phyloP scores from a whole-genome alignment of 2,329 filamentous ascomycete species.

The Fusarium temperatum region DNA sequence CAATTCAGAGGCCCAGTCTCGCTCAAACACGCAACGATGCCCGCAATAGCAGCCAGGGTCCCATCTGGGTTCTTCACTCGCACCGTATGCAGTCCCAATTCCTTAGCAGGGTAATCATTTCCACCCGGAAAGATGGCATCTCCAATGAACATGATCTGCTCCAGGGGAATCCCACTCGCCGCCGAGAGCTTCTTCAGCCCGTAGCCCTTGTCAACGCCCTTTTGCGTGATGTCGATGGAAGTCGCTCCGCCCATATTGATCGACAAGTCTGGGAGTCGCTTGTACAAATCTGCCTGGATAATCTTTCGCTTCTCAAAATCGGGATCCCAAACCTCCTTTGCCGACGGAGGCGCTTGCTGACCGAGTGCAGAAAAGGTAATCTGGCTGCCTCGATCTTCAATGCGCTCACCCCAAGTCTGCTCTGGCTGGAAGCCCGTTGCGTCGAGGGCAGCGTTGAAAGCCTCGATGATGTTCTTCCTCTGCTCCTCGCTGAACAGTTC shows the following conservation, averaged over 20 bases:
- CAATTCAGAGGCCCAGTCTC: background rate
- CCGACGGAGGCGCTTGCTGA: slow-evolving; percentile 1
- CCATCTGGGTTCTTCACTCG: slow-evolving; percentile 19
- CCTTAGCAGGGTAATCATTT: slow-evolving; percentile 18
- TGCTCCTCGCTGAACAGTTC: slow-evolving; percentile 13
- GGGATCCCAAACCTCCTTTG: slow-evolving; percentile 14
- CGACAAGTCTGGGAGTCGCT: slow-evolving; percentile 8
- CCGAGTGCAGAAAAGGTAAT: slow-evolving; percentile 17
- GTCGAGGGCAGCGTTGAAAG: slow-evolving; percentile 11
- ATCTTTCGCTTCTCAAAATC: slow-evolving; percentile 16
- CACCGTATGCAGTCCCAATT: slow-evolving; percentile 8
- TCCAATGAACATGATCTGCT: slow-evolving; percentile 19
- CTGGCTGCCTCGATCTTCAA: slow-evolving; percentile 13
- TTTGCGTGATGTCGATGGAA: slow-evolving; percentile 17
- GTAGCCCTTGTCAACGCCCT: slow-evolving; percentile 16
- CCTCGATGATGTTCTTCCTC: slow-evolving; percentile 11
- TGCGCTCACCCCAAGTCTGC: slow-evolving; percentile 17
- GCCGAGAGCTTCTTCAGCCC: slow-evolving; percentile 12
- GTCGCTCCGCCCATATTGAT: slow-evolving; percentile 20
- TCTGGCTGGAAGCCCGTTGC: slow-evolving; percentile 10
- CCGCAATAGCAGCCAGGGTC: slow-evolving; percentile 10
- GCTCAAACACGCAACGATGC: slow-evolving; percentile 12
- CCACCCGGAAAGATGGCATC: slow-evolving; percentile 17
- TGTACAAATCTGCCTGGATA: slow-evolving; percentile 8
- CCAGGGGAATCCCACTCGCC: background rate